Evolutionary conservation across 257 asterid genomes (phyloP).

Genomic region (Linaria vulgaris): DNA sequence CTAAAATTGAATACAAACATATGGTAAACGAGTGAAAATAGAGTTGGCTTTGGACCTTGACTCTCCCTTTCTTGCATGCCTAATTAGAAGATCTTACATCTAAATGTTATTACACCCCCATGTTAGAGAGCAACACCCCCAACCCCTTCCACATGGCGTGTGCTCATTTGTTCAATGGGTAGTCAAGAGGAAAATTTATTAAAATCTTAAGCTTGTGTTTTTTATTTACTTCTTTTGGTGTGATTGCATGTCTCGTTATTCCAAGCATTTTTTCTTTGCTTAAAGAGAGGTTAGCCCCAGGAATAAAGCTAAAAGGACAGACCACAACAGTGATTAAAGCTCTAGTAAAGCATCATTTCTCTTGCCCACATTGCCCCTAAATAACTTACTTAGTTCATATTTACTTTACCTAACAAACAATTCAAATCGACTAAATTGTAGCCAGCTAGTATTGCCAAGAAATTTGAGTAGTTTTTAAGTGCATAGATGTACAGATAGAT

Average conservation of each 20-base stretch:
- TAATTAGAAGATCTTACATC: slow-evolving; percentile 40
- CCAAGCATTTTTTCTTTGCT: slow-evolving; percentile 60
- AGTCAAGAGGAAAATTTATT: neutral
- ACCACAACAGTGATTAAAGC: slow-evolving; percentile 44
- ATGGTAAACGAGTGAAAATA: slow-evolving; percentile 21
- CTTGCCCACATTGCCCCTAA: slow-evolving; percentile 32
- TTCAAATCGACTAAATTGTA: no score
- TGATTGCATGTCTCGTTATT: slow-evolving; percentile 34
- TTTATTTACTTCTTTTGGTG: neutral
- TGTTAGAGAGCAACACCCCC: slow-evolving; percentile 13
- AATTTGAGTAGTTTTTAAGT: no score
- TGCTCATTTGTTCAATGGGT: slow-evolving; percentile 23
- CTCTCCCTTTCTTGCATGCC: slow-evolving; percentile 54
- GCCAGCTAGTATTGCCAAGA: no score
- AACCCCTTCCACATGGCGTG: slow-evolving; percentile 27
- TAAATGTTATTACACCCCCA: slow-evolving; percentile 16
- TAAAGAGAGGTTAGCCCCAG: slow-evolving; percentile 49
- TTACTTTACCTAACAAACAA: neutral
- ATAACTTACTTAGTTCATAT: neutral
- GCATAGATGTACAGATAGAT: no score
- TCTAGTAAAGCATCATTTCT: slow-evolving; percentile 27
- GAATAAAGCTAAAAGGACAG: slow-evolving; percentile 53
- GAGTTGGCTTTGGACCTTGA: slow-evolving; percentile 42
- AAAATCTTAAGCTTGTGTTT: slow-evolving; percentile 1
- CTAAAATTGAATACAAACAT: slow-evolving; percentile 17